A percentile compares a stretch with the other conserved stretches of the same genome.
These are phyloP conservation scores for Xerocomellus amylosporus DNA, from an alignment of 768 basidiomycete species.

Conservation along the genomic window DNA sequence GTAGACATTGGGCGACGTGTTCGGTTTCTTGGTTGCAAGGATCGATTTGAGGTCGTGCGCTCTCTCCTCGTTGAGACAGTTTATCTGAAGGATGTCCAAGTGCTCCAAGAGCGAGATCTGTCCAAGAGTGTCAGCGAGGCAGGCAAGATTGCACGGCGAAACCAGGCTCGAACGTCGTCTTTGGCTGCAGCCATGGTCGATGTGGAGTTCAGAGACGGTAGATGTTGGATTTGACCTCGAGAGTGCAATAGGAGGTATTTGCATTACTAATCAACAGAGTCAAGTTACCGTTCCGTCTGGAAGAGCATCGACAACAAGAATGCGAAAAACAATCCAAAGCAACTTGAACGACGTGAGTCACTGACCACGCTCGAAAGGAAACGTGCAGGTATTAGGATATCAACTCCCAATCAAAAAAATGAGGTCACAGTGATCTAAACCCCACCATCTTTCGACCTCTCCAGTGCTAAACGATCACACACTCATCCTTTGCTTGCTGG, in stretches of 20 bases:
- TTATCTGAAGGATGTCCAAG: slow-evolving; percentile 57
- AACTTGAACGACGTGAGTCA: slow-evolving; percentile 4
- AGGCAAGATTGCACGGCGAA: not conserved
- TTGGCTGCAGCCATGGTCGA: slow-evolving; percentile 22
- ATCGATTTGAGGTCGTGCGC: slow-evolving; percentile 53
- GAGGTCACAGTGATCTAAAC: slow-evolving; percentile 7
- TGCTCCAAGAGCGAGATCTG: slow-evolving; percentile 56
- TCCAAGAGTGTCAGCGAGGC: slow-evolving; percentile 5
- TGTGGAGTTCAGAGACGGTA: slow-evolving; percentile 2
- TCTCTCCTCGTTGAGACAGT: slow-evolving; percentile 66
- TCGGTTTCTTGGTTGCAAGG: slow-evolving; percentile 41
- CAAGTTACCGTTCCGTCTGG: not conserved
- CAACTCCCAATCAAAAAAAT: not conserved
- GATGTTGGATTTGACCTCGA: not conserved
- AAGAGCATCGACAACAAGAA: slow-evolving; percentile 18
- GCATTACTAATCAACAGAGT: not conserved
- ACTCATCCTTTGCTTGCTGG: slow-evolving; percentile 91
- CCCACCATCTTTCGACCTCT: slow-evolving; percentile 3
- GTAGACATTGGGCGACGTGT: slow-evolving; percentile 42
- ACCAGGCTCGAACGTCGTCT: slow-evolving; percentile 29
- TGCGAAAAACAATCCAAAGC: slow-evolving; percentile 5
- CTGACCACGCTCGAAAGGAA: slow-evolving; percentile 2
- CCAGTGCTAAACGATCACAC: slow-evolving; percentile 70
- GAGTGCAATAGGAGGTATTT: slow-evolving; percentile 16
- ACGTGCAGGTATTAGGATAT: slow-evolving; percentile 15